These are phyloP conservation scores for Kodamaea leandrae DNA, from an alignment of 805 yeast genomes.

Conservation along the genomic window DNA sequence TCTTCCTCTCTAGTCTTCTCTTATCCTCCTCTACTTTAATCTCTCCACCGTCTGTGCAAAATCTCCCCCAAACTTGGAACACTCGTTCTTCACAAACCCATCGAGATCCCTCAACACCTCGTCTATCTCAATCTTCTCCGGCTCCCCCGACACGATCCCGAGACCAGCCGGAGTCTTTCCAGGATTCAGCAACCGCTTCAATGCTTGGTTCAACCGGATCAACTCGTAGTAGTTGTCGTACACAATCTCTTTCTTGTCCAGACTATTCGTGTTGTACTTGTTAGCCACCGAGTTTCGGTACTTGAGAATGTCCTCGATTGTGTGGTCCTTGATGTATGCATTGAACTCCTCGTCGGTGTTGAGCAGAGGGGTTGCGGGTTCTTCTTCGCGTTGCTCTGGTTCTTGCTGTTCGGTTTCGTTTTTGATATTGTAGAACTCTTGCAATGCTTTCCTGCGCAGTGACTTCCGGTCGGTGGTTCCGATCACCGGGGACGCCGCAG, in stretches of 20 bases:
- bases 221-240: conserved; percentile 75
- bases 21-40: not conserved
- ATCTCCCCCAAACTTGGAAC: conserved; percentile 17
- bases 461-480: conserved; percentile 18
- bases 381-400: not conserved
- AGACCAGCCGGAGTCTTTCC: conserved; percentile 4
- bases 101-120: conserved; percentile 26
- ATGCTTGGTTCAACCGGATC: conserved; percentile 61
- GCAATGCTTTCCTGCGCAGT: conserved; percentile 41
- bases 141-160: conserved; percentile 1
- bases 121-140: conserved; percentile 13
- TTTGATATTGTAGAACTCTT: conserved; percentile 39
- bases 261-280: conserved; percentile 50
- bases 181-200: conserved; percentile 21
- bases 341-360: conserved; percentile 14
- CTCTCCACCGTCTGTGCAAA: conserved; percentile 21
- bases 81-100: conserved; percentile 21
- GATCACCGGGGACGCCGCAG: not conserved
- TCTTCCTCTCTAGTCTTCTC: not conserved
- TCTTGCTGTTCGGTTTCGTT: conserved; percentile 11
- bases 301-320: conserved; percentile 31
- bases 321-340: conserved; percentile 20
- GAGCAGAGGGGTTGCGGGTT: not conserved
- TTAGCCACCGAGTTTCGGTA: conserved; percentile 36
- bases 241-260: conserved; percentile 65